Conservation (phyloP, 2,329 filamentous ascomycete genomes). For the Talaromyces sp. region DNA sequence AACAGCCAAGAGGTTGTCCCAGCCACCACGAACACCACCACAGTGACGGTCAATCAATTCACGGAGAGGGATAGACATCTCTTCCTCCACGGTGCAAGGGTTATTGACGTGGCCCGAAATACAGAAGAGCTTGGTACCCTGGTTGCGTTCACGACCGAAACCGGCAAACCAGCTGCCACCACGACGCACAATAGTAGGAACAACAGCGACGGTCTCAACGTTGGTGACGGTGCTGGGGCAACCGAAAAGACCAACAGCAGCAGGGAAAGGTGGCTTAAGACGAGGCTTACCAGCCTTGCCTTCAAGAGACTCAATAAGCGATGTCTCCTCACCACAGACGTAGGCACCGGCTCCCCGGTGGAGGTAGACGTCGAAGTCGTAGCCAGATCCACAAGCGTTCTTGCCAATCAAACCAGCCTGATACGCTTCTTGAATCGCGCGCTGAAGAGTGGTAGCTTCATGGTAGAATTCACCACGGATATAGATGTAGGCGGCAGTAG, state of each 20-base stretch:
- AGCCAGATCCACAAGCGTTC: conserved; percentile 94
- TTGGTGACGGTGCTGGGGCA: conserved; percentile 98
- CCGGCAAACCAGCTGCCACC: conserved; percentile 88
- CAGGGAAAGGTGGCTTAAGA: conserved; percentile 97
- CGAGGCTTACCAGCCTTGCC: conserved; percentile 98
- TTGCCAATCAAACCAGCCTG: conserved; percentile 91
- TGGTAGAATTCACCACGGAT: conserved; percentile 98
- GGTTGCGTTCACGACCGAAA: conserved; percentile 93
- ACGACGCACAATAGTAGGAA: conserved; percentile 90
- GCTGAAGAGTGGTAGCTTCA: conserved; percentile 88
- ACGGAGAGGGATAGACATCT: conserved; percentile 95
- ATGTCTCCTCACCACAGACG: conserved; percentile 97
- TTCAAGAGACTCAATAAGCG: conserved; percentile 94
- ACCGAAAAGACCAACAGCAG: conserved; percentile 93
- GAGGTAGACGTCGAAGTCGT: conserved; percentile 95
- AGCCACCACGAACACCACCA: conserved; percentile 90
- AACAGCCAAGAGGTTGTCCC: conserved; percentile 94
- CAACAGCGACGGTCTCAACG: conserved; percentile 93
- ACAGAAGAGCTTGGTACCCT: conserved; percentile 96
- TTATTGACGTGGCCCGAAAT: conserved; percentile 99
- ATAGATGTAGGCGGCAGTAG: conserved; percentile 97
- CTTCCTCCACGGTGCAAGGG: conserved; percentile 95
- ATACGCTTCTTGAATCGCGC: conserved; percentile 97
- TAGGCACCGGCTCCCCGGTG: conserved; percentile 97
- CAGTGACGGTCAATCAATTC: conserved; percentile 99